Evolutionary conservation across 1,284 basidiomycete genomes (phyloP), one percentile per base, ranked within the genome.

Genomic region (Wolfiporia cocos): DNA sequence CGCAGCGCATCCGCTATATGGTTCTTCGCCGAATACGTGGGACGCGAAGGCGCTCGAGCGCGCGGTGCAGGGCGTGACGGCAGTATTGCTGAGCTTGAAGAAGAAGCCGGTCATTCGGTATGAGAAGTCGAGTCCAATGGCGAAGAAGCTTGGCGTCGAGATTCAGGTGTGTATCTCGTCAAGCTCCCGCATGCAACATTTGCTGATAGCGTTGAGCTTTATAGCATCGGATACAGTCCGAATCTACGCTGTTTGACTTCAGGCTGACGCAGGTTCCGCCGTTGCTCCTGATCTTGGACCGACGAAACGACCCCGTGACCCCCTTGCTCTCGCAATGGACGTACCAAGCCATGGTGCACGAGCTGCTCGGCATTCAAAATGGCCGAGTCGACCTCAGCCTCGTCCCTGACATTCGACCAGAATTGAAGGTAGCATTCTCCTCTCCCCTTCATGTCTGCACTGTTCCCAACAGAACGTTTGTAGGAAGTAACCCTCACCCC

Each of bases 271-370:
- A 88, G 64, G 75, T 85, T 7, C 73, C 85, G 2, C 86, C 88
- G 9, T 56, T 89, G 31, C 66, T 91, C 15, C 71, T 90, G 38
- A 86, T 89, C 50, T 71, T 90, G 43, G 96, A 99, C 67, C 78
- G 96, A 43, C 73, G 95, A 49, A 97, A 97, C 64, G 96, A 99
- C 60, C 96, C 96, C 2, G 92, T 99, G 12, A 99, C 96, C 0
- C 96, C 96, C 3, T 67, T 99, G n/a, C 73, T 99, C 21, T 90
- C 91, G 1, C 96, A 97, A 63, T 99, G 96, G 96, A 99, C 96
- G 11, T 99, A 99, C 66, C 95, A 99, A 63, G 96, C 96, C 1
- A 98, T 99, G 95, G 95, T 98, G 0, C 96, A 99, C 57, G 96
- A 99, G 62, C 70, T 97, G 10, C 68, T 99, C 9, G 90, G 91